Evolutionary conservation across 352 stramenopile genomes (phyloP).

Genomic region (Phytophthora aleatoria): DNA sequence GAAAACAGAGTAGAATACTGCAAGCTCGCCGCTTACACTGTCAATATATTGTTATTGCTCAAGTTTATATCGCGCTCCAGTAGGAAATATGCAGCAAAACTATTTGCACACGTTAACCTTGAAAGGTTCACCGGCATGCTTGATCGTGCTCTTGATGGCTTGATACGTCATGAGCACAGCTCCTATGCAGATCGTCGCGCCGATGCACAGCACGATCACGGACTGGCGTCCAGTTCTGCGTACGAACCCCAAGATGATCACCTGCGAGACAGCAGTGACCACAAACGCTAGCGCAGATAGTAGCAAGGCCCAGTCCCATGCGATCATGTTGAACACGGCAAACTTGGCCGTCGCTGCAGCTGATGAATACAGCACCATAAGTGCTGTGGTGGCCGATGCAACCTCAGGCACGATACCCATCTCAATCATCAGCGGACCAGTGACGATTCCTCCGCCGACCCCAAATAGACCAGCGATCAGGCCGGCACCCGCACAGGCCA

Average conservation of each 20-base stretch:
- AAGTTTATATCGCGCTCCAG: slow-evolving; percentile 7
- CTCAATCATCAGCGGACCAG: slow-evolving; percentile 35
- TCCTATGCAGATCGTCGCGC: slow-evolving; percentile 46
- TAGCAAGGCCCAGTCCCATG: slow-evolving; percentile 50
- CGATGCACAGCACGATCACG: slow-evolving; percentile 68
- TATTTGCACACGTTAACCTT: slow-evolving; percentile 42
- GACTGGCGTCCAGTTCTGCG: slow-evolving; percentile 53
- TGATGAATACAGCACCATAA: slow-evolving; percentile 62
- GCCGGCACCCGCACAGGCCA: slow-evolving; percentile 43
- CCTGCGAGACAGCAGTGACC: slow-evolving; percentile 49
- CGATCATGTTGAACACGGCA: slow-evolving; percentile 61
- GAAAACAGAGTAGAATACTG: slow-evolving; percentile 14
- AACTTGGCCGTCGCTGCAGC: slow-evolving; percentile 60
- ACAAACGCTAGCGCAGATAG: slow-evolving; percentile 47
- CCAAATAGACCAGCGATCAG: slow-evolving; percentile 54
- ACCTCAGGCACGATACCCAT: slow-evolving; percentile 49
- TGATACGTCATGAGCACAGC: slow-evolving; percentile 57
- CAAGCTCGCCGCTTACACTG: slow-evolving; percentile 10
- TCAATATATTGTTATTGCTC: slow-evolving; percentile 34
- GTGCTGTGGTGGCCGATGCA: slow-evolving; percentile 31
- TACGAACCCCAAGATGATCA: slow-evolving; percentile 57
- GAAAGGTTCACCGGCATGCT: slow-evolving; percentile 44
- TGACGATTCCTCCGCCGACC: slow-evolving; percentile 44
- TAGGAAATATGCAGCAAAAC: background rate
- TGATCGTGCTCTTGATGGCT: slow-evolving; percentile 50